These are phyloP conservation scores for Allomyces macrogynus DNA, from an alignment of 192 early-diverging fungal species.

Conservation along the genomic window DNA sequence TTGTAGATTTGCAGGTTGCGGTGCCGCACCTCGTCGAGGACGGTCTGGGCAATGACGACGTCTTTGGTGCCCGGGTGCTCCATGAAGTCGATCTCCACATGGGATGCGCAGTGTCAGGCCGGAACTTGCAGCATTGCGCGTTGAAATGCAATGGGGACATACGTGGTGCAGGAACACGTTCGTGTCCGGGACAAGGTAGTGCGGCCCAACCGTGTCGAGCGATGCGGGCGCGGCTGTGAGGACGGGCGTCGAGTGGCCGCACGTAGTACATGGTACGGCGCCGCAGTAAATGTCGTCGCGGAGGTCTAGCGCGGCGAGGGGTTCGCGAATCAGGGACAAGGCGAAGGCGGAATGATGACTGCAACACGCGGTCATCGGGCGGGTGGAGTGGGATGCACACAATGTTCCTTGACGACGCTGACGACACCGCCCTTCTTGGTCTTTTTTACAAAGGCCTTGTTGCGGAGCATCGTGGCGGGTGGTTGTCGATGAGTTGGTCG, in stretches of 20 bases:
- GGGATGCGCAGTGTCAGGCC: no score
- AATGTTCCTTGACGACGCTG: constrained; percentile 91
- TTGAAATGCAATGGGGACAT: constrained; percentile 16
- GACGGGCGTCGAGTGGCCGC: constrained; percentile 10
- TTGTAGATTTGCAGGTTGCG: constrained; percentile 59
- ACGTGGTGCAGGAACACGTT: constrained; percentile 82
- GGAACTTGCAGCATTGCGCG: no score
- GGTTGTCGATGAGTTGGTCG: no score
- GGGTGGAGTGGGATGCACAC: constrained; percentile 3
- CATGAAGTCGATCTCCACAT: constrained; percentile 79
- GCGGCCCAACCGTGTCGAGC: constrained; percentile 18
- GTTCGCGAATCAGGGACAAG: no score
- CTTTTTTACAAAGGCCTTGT: constrained; percentile 73
- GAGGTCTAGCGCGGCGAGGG: constrained; percentile 23
- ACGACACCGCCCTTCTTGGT: constrained; percentile 79
- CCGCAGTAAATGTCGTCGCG: constrained; percentile 89
- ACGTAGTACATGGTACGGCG: constrained; percentile 31
- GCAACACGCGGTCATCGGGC: no score
- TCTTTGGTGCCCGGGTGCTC: constrained; percentile 70
- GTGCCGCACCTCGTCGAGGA: constrained; percentile 75
- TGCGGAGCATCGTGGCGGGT: constrained; percentile 32
- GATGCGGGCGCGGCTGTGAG: background rate
- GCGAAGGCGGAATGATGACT: no score
- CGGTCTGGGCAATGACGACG: constrained; percentile 84
- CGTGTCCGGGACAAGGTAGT: constrained; percentile 85